These are phyloP conservation scores for Theobroma grandiflorum DNA, from an alignment of 441 rosid genomes.

Conservation along the genomic window DNA sequence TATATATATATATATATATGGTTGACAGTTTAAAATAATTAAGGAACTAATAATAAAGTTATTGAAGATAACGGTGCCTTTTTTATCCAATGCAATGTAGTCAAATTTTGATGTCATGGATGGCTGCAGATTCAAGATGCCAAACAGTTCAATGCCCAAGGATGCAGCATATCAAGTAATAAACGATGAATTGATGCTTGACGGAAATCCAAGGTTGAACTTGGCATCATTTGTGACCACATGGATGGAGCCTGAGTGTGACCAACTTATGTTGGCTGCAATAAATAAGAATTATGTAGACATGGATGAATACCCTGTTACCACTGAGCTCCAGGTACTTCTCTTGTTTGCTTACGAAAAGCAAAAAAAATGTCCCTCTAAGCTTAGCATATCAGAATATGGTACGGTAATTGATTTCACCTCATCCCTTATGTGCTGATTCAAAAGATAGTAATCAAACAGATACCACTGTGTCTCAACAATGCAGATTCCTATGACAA, in stretches of 20 bases:
- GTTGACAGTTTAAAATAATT: not conserved
- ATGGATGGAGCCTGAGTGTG: constrained; percentile 93
- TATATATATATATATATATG: no score
- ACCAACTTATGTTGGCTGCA: constrained; percentile 74
- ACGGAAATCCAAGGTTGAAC: constrained; percentile 88
- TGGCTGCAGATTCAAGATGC: constrained; percentile 63
- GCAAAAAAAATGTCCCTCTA: not conserved
- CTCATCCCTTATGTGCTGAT: not conserved
- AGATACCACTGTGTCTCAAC: not conserved
- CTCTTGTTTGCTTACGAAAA: not conserved
- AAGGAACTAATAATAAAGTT: not conserved
- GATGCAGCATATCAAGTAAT: constrained; percentile 85
- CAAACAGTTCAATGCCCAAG: constrained; percentile 67
- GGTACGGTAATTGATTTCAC: not conserved
- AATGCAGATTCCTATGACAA: not conserved
- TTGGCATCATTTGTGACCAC: constrained; percentile 86
- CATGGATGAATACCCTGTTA: constrained; percentile 90
- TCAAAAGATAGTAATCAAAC: not conserved
- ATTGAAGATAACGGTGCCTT: not conserved
- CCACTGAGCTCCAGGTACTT: constrained; percentile 83
- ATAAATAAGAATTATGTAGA: constrained; percentile 81
- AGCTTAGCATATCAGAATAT: not conserved
- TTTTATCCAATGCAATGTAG: not conserved
- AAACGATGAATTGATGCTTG: constrained; percentile 83
- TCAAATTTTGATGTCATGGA: not conserved